Percentiles rank a stretch among this genome's conserved stretches.
These are phyloP conservation scores for Clitopilus passeckerianus DNA, from an alignment of 768 basidiomycete genomes.

Conservation along the genomic window DNA sequence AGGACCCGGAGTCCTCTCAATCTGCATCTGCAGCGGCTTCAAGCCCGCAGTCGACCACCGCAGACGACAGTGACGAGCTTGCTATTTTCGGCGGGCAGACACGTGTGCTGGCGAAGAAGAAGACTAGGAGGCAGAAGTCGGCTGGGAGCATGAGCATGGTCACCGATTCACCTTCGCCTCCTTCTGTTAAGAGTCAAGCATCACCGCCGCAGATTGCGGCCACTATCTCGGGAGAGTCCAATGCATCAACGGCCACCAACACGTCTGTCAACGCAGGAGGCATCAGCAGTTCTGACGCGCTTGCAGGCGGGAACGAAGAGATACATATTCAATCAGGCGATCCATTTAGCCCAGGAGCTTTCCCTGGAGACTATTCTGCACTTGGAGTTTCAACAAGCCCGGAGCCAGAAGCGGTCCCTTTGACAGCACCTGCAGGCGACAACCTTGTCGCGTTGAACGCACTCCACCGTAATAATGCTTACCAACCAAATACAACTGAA, in stretches of 20 bases:
- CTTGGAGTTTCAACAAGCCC: background rate
- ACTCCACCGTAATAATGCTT: too few species aligned
- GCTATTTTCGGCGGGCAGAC: conserved; percentile 54
- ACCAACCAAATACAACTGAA: background rate
- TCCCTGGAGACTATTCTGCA: background rate
- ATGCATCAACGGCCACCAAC: background rate
- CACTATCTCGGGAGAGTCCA: background rate
- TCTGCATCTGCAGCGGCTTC: background rate
- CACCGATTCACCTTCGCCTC: conserved; percentile 9
- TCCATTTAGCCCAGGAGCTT: background rate
- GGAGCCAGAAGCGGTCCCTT: background rate
- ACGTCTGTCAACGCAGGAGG: too few species aligned
- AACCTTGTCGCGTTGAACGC: too few species aligned
- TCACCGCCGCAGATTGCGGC: background rate
- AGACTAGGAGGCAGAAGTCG: conserved; percentile 16
- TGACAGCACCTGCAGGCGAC: too few species aligned
- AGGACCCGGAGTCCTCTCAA: background rate
- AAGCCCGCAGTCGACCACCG: conserved; percentile 6
- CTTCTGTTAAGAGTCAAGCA: background rate
- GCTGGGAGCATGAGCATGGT: conserved; percentile 1
- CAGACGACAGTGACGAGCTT: conserved; percentile 39
- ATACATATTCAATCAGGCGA: background rate
- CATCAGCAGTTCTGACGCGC: background rate
- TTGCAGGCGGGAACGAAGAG: background rate
- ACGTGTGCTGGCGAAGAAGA: conserved; percentile 28